Base-by-base conservation (phyloP, 495 filamentous ascomycete species). In the Trichocladium uniseriatum region DNA sequence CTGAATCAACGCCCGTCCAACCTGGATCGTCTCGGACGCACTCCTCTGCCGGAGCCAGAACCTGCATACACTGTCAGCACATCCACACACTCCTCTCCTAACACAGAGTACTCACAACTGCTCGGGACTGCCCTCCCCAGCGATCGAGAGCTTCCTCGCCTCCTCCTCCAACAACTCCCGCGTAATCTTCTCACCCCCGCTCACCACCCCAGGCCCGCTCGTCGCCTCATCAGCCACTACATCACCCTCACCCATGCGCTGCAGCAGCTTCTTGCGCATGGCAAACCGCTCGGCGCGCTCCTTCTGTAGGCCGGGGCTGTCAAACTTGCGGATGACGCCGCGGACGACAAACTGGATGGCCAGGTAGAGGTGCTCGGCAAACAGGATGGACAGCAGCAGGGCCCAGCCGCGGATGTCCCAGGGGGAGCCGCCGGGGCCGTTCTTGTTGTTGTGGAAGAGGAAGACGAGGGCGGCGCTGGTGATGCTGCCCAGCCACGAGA, bases 401-500 rank as follows among this genome's bases (percentile, higher is more conserved):
- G 81, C 87, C 83, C 86, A 91, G n/a, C 69, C 79, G 43, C 75
- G 79, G 57, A 96, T 87, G 16, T 79, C 75, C 28, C 73, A 75
- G 1, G 83, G 84, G 6, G 68, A 74, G 27, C 82, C 77, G 31
- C 68, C 59, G 6, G 63, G 63, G 3, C 63, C 59, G n/a, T 70
- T 66, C 22, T 71, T 73, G 47, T 78, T 76, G 51, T 81, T 80
- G 52, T 81, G 79, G 69, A 95, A 97, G 51, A 98, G 78, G 63
- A 90, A 96, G 0, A 94, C 80, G 0, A 98, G 69, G 0, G 88
- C 89, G 0, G 89, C 78, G 35, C 82, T 85, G 15, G 87, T 89
- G 52, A 97, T 74, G 56, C 82, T 90, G 43, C 92, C 92, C 5
- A 94, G 73, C 92, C 92, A 98, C 10, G 89, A 80, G 3, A 97